A percentile compares a stretch with the other conserved stretches of the same genome.
These are phyloP conservation scores for Ogataea methylovora DNA, from an alignment of 805 yeast genomes.

Conservation along the genomic window DNA sequence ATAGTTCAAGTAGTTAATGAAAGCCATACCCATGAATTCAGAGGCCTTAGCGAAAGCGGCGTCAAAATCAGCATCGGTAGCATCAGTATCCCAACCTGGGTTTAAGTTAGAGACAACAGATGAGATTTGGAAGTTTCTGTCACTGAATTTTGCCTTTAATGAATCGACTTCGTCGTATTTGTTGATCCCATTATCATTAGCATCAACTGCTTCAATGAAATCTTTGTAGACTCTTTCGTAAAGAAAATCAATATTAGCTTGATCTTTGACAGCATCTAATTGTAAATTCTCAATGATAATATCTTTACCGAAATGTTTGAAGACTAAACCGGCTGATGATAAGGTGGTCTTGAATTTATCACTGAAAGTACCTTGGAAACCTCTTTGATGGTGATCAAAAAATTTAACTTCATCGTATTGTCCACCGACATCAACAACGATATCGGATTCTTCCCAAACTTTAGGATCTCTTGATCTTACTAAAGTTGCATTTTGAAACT, in stretches of 20 bases:
- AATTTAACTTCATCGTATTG: constrained; percentile 78
- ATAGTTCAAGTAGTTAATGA: constrained; percentile 55
- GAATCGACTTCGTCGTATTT: constrained; percentile 50
- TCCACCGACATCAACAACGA: constrained; percentile 93
- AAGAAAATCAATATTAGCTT: constrained; percentile 48
- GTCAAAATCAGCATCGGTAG: constrained; percentile 61
- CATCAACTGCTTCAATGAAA: constrained; percentile 88
- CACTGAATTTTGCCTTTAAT: constrained; percentile 57
- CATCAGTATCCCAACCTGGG: constrained; percentile 76
- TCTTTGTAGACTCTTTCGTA: constrained; percentile 76
- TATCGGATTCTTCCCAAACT: constrained; percentile 80
- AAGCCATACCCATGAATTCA: constrained; percentile 75
- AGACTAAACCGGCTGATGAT: constrained; percentile 89
- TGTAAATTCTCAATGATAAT: constrained; percentile 49
- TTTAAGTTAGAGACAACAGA: constrained; percentile 71
- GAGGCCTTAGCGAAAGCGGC: constrained; percentile 62
- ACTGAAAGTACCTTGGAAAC: constrained; percentile 69
- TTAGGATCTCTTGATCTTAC: constrained; percentile 79
- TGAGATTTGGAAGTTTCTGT: constrained; percentile 69
- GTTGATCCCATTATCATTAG: constrained; percentile 89
- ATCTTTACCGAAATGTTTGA: constrained; percentile 76
- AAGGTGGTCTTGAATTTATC: constrained; percentile 63
- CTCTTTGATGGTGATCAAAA: constrained; percentile 97
- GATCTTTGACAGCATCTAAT: constrained; percentile 25
- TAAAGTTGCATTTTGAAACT: constrained; percentile 56